Percentiles rank a stretch among this genome's conserved stretches.
phyloP scores from a whole-genome alignment of 805 yeast species.

The Sugiyamaella chiloensis region DNA sequence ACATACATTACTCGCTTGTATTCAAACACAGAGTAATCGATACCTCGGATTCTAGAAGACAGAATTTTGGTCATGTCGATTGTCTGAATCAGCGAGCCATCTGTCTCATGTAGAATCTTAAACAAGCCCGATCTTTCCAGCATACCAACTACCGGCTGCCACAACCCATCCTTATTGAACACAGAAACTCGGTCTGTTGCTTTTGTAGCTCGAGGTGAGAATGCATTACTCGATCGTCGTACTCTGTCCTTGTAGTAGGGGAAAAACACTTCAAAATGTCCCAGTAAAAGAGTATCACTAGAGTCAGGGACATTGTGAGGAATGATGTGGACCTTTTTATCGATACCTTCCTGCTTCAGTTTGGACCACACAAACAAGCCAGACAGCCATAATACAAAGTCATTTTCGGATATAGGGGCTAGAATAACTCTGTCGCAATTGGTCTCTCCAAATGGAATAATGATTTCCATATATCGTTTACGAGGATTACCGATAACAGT shows the following conservation, averaged over 20 bases:
- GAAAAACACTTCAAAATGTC: constrained; percentile 22
- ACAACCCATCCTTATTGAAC: constrained; percentile 15
- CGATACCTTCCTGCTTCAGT: constrained; percentile 22
- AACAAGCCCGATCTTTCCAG: constrained; percentile 18
- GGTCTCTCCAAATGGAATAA: constrained; percentile 14
- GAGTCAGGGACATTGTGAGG: constrained; percentile 4
- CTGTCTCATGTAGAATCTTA: constrained; percentile 18
- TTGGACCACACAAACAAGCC: constrained; percentile 22
- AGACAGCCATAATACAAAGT: constrained; percentile 20
- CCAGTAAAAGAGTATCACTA: constrained; percentile 15
- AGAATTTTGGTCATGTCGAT: constrained; percentile 20
- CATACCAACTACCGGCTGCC: constrained; percentile 21
- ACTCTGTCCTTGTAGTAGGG: constrained; percentile 11
- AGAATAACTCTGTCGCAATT: constrained; percentile 16
- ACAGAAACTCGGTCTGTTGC: constrained; percentile 9
- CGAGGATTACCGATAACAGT: constrained; percentile 19
- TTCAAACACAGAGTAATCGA: constrained; percentile 22
- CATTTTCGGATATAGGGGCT: constrained; percentile 21
- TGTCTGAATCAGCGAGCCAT: constrained; percentile 18
- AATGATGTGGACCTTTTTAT: constrained; percentile 13
- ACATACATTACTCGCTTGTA: constrained; percentile 17
- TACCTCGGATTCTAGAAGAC: constrained; percentile 20
- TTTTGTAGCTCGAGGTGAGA: constrained; percentile 8
- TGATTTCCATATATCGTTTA: constrained; percentile 20
- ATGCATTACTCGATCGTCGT: constrained; percentile 9